A percentile compares a stretch with the other conserved stretches of the same genome.
Conservation (phyloP, 208 protist genomes). For the Vickermania spadyakhi region DNA sequence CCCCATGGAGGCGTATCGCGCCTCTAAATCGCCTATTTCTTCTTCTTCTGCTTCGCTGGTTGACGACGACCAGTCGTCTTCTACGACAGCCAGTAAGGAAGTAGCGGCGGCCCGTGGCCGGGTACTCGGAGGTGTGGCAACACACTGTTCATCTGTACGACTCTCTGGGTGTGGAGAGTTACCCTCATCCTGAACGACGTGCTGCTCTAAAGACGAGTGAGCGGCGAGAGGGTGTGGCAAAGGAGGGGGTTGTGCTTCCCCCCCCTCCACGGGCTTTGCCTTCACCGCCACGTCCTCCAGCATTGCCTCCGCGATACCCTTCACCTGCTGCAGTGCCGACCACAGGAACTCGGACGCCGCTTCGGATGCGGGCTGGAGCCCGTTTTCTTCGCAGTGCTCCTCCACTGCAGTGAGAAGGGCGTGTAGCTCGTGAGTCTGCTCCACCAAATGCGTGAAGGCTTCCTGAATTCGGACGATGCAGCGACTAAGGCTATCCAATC, state of each 20-base stretch:
- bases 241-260: too few relatives aligned
- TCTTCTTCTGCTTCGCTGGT: not conserved
- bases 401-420: not conserved
- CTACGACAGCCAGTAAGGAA: too few relatives aligned
- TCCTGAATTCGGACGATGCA: constrained; percentile 48
- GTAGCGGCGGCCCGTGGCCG: too few relatives aligned
- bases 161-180: too few relatives aligned
- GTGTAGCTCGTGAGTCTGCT: constrained; percentile 9
- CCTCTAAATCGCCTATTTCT: not conserved
- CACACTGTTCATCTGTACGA: too few relatives aligned
- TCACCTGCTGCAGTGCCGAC: constrained; percentile 1
- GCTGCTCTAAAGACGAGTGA: too few relatives aligned
- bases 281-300: not conserved
- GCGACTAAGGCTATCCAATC: constrained; percentile 24
- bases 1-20: not conserved
- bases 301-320: not conserved
- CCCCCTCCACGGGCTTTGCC: too few relatives aligned
- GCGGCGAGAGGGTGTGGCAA: too few relatives aligned
- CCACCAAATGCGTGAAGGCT: constrained; percentile 39
- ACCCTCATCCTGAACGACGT: too few relatives aligned
- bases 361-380: not conserved
- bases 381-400: not conserved
- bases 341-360: constrained; percentile 1
- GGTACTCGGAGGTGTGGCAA: too few relatives aligned
- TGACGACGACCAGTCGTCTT: too few relatives aligned